Conservation (phyloP, 129 eudicot species). For the Dittrichia graveolens region DNA sequence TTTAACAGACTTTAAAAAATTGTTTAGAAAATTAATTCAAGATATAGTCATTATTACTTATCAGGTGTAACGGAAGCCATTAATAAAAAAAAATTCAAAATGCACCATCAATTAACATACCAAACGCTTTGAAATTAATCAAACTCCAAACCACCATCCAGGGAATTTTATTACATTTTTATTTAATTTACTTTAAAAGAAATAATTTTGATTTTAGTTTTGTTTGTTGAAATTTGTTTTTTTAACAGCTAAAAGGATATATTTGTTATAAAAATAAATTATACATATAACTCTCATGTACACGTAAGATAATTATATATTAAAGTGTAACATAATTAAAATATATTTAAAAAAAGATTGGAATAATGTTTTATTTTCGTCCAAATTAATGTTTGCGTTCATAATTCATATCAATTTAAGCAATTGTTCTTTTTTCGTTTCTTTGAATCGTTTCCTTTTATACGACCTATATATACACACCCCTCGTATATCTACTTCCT, state of each 20-base stretch:
- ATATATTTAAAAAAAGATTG: not conserved
- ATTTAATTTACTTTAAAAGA: not conserved
- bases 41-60: not conserved
- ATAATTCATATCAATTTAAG: slow-evolving; percentile 2
- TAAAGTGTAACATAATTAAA: too few relatives aligned
- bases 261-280: too few relatives aligned
- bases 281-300: too few relatives aligned
- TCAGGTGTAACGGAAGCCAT: slow-evolving; percentile 1
- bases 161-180: too few relatives aligned
- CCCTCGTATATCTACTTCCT: slow-evolving; percentile 21
- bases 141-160: slow-evolving; percentile 20
- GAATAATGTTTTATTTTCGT: slow-evolving; percentile 3
- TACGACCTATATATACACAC: slow-evolving; percentile 34
- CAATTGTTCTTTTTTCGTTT: not conserved
- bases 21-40: too few relatives aligned
- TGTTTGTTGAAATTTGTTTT: not conserved
- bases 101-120: slow-evolving; percentile 17
- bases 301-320: too few relatives aligned
- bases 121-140: slow-evolving; percentile 24
- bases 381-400: not conserved
- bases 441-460: slow-evolving; percentile 4
- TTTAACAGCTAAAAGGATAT: too few relatives aligned
- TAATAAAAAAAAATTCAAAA: not conserved
- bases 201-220: not conserved
- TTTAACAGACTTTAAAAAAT: too few relatives aligned